Conservation (phyloP, 306 rosid genomes). For the Vigna trinervia region DNA sequence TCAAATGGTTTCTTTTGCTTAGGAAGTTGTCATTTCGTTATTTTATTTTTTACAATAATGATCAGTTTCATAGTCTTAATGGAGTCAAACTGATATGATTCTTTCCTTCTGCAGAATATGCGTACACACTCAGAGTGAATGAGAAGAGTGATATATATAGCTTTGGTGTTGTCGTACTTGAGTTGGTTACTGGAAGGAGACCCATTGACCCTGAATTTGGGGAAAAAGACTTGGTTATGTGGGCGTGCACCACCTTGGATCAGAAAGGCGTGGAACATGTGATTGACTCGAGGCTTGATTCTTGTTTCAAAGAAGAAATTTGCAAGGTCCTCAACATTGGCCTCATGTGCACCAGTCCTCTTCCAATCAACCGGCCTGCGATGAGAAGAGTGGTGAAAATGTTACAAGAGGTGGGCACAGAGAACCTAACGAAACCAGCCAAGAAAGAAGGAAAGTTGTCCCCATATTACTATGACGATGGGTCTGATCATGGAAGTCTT, state of each 20-base stretch:
- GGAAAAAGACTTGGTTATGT: constrained; percentile 88
- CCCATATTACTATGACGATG: constrained; percentile 72
- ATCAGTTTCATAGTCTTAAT: background rate
- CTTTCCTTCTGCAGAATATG: constrained; percentile 72
- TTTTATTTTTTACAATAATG: background rate
- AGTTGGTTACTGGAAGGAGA: constrained; percentile 73
- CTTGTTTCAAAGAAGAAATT: constrained; percentile 76
- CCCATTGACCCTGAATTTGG: constrained; percentile 89
- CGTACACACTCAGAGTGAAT: constrained; percentile 87
- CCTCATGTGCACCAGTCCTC: constrained; percentile 90
- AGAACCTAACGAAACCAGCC: constrained; percentile 43
- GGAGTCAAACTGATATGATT: constrained; percentile 16
- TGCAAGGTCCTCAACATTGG: constrained; percentile 88
- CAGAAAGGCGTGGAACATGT: constrained; percentile 82
- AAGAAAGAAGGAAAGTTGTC: constrained; percentile 66
- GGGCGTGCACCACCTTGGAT: constrained; percentile 84
- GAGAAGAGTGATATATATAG: constrained; percentile 97
- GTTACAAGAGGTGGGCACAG: constrained; percentile 65
- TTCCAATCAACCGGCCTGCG: constrained; percentile 74
- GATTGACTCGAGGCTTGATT: constrained; percentile 68
- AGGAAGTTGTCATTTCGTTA: background rate
- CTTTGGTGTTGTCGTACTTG: constrained; percentile 89
- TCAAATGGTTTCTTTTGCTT: constrained; percentile 26
- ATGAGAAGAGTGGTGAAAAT: constrained; percentile 76
- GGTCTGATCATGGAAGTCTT: constrained; percentile 73